Conservation (phyloP, 441 rosid species). For the Capsella rubella region DNA sequence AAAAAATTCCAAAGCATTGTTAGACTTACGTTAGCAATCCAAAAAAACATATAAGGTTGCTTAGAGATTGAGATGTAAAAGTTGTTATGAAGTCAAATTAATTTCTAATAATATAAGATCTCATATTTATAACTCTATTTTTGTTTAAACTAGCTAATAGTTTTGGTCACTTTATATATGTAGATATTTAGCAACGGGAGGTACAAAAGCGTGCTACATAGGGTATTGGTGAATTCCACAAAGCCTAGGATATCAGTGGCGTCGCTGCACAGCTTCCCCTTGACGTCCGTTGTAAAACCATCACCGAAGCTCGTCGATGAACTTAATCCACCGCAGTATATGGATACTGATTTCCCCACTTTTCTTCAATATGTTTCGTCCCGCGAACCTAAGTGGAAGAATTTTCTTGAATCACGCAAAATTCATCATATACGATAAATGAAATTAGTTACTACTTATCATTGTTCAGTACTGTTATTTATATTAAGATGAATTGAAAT, state of each 20-base stretch:
- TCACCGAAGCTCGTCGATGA: constrained; percentile 56
- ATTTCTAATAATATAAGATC: not conserved
- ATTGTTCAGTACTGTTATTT: not conserved
- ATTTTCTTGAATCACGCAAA: constrained; percentile 68
- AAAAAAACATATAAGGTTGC: not conserved
- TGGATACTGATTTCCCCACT: constrained; percentile 68
- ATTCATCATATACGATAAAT: constrained; percentile 20
- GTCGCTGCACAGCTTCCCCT: constrained; percentile 69
- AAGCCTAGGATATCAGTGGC: constrained; percentile 77
- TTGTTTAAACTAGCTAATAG: not conserved
- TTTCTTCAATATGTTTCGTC: constrained; percentile 73
- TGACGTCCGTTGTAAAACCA: constrained; percentile 53
- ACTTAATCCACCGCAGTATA: constrained; percentile 58
- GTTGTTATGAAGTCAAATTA: not conserved
- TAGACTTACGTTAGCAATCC: not conserved
- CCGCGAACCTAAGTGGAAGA: constrained; percentile 70
- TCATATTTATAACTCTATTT: not conserved
- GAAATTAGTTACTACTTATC: too few species aligned
- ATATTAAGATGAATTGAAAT: not conserved
- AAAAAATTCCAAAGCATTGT: too few species aligned
- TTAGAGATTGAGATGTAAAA: not conserved
- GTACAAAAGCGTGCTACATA: constrained; percentile 83
- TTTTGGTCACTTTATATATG: not conserved
- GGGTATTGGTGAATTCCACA: constrained; percentile 67
- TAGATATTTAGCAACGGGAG: constrained; percentile 94